Evolutionary conservation across 108 stramenopile genomes (phyloP).

Genomic region (Skeletonema menzelii): DNA sequence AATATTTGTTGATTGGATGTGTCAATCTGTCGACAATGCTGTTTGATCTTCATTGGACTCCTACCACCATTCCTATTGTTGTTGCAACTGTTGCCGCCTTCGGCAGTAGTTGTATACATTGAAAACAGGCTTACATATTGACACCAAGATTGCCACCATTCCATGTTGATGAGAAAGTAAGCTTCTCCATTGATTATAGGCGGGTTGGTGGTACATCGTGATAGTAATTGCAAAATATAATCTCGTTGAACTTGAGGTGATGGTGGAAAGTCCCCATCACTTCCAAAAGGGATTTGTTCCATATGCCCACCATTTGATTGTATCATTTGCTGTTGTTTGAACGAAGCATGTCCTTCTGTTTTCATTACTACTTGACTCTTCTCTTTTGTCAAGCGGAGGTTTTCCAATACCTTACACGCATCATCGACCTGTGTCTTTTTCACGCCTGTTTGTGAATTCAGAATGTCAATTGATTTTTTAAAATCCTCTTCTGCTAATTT

Average conservation of each 20-base stretch:
- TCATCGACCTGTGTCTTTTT: conserved; percentile 3
- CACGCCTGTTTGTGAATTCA: neutral
- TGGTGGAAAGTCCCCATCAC: neutral
- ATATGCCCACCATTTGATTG: conserved; percentile 5
- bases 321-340: neutral
- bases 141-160: conserved; percentile 82
- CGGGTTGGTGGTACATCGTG: conserved; percentile 1
- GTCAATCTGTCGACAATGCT: conserved; percentile 4
- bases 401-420: conserved; percentile 1
- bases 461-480: neutral
- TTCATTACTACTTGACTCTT: neutral
- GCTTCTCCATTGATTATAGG: conserved; percentile 55
- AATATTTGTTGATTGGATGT: conserved; percentile 18
- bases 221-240: conserved; percentile 11
- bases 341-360: neutral
- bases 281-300: neutral
- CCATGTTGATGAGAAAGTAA: conserved; percentile 69
- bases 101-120: conserved; percentile 1
- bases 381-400: neutral
- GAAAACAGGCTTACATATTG: conserved; percentile 58
- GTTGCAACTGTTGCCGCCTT: neutral
- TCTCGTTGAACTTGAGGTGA: conserved; percentile 5
- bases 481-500: conserved; percentile 10
- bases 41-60: neutral
- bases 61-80: neutral